Conservation (phyloP, 2,329 filamentous ascomycete species). For the Ophiobolus disseminans region DNA sequence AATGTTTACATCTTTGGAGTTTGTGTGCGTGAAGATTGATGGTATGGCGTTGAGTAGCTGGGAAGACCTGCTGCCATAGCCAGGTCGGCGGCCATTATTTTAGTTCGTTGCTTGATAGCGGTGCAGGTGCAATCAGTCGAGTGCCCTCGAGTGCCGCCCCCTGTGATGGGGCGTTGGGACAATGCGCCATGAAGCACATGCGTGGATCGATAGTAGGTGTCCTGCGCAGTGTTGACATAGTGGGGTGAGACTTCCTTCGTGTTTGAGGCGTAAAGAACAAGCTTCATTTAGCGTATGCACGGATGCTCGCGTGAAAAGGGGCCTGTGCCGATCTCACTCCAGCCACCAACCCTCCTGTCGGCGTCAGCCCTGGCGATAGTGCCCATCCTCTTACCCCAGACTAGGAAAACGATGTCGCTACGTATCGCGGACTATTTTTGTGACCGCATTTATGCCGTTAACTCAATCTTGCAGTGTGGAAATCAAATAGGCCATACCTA, state of each 20-base stretch:
- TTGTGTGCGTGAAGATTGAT: too few species aligned
- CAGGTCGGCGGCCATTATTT: neutral
- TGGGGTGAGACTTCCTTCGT: neutral
- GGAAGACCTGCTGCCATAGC: neutral
- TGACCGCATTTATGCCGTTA: neutral
- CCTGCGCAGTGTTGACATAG: neutral
- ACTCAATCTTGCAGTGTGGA: neutral
- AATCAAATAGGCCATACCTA: neutral
- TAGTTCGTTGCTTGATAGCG: slow-evolving; percentile 5
- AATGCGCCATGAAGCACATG: neutral
- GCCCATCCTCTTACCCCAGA: neutral
- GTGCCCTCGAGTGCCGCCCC: neutral
- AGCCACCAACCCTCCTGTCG: neutral
- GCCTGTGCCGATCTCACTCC: slow-evolving; percentile 15
- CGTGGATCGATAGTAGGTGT: too few species aligned
- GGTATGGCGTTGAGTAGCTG: neutral
- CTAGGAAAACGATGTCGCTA: neutral
- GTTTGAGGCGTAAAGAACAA: slow-evolving; percentile 22
- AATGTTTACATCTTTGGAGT: too few species aligned
- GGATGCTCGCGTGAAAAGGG: slow-evolving; percentile 10
- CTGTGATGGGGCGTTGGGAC: neutral
- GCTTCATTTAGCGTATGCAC: slow-evolving; percentile 14
- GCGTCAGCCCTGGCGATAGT: slow-evolving; percentile 6
- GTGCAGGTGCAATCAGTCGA: neutral
- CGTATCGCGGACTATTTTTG: neutral